Conservation (phyloP, 495 filamentous ascomycete genomes). For the Trichoderma erinaceum region DNA sequence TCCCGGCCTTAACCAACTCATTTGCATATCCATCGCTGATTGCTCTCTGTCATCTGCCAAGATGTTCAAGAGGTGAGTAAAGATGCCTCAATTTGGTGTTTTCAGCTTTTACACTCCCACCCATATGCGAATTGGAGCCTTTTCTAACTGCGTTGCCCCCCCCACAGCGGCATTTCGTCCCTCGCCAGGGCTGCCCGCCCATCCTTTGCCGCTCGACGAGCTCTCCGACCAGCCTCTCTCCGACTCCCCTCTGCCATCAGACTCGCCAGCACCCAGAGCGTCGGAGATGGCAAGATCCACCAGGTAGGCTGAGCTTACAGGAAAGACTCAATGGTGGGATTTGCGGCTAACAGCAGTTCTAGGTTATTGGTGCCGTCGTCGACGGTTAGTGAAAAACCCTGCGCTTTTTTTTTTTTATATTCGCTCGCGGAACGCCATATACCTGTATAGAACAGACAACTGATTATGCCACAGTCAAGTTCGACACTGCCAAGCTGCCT, state of each 20-base stretch:
- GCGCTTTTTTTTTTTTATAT: slow-evolving; percentile 12
- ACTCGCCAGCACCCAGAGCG: slow-evolving; percentile 62
- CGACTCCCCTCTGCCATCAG: slow-evolving; percentile 54
- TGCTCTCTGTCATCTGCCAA: slow-evolving; percentile 53
- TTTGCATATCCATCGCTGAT: slow-evolving; percentile 36
- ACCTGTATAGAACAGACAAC: not conserved
- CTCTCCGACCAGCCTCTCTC: slow-evolving; percentile 59
- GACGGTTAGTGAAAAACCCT: slow-evolving; percentile 53
- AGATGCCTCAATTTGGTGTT: slow-evolving; percentile 16
- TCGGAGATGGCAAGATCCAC: slow-evolving; percentile 74
- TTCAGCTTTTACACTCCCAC: slow-evolving; percentile 18
- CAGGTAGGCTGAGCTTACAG: slow-evolving; percentile 58
- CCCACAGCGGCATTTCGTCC: slow-evolving; percentile 69
- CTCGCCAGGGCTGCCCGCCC: slow-evolving; percentile 71
- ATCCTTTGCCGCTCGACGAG: slow-evolving; percentile 60
- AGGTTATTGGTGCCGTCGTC: slow-evolving; percentile 67
- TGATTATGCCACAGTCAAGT: slow-evolving; percentile 56
- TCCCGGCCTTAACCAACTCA: slow-evolving; percentile 34
- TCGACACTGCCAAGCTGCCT: slow-evolving; percentile 89
- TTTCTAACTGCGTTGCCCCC: slow-evolving; percentile 37
- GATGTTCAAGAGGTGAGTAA: slow-evolving; percentile 84
- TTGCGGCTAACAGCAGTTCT: slow-evolving; percentile 29
- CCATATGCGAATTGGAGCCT: slow-evolving; percentile 36
- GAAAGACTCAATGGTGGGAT: slow-evolving; percentile 42
- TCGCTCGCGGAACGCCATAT: not conserved